Conservation (phyloP, 805 yeast species). For the Cyberlindnera suaveolens region DNA sequence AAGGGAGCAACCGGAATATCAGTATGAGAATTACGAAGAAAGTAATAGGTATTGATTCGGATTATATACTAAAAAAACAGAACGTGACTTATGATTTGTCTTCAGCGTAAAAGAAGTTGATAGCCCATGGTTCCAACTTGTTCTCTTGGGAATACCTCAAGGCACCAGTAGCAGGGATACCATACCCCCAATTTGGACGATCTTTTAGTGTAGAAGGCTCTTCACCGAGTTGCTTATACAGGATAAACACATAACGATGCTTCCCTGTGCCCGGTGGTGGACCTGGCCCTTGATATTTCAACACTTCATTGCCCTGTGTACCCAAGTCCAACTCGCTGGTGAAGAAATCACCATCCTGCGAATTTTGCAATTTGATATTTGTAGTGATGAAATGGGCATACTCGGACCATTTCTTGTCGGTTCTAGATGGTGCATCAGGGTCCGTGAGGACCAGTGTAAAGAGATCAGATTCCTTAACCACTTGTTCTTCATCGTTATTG, state of each 20-base stretch:
- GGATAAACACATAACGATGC: conserved; percentile 78
- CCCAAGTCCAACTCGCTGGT: conserved; percentile 32
- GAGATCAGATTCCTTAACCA: conserved; percentile 34
- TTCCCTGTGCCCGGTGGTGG: conserved; percentile 86
- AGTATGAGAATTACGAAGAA: background rate
- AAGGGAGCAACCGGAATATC: background rate
- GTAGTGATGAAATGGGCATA: conserved; percentile 68
- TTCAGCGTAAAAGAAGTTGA: conserved; percentile 83
- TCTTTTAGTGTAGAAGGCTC: conserved; percentile 34
- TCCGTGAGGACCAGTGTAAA: conserved; percentile 81
- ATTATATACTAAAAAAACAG: conserved; percentile 1
- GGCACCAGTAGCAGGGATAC: conserved; percentile 73
- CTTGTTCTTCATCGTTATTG: conserved; percentile 7
- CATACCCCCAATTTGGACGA: conserved; percentile 82
- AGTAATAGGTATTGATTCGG: background rate
- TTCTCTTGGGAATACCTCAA: conserved; percentile 64
- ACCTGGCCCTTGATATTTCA: conserved; percentile 73
- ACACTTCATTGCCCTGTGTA: conserved; percentile 34
- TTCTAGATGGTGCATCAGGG: conserved; percentile 88
- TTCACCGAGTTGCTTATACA: conserved; percentile 54
- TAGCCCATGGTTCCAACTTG: conserved; percentile 61
- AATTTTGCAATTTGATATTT: conserved; percentile 42
- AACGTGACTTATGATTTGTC: conserved; percentile 23
- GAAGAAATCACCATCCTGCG: conserved; percentile 29
- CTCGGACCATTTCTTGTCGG: conserved; percentile 85